These are phyloP conservation scores for Boletus pseudo-olivaceus DNA, from an alignment of 768 basidiomycete species.

Conservation along the genomic window DNA sequence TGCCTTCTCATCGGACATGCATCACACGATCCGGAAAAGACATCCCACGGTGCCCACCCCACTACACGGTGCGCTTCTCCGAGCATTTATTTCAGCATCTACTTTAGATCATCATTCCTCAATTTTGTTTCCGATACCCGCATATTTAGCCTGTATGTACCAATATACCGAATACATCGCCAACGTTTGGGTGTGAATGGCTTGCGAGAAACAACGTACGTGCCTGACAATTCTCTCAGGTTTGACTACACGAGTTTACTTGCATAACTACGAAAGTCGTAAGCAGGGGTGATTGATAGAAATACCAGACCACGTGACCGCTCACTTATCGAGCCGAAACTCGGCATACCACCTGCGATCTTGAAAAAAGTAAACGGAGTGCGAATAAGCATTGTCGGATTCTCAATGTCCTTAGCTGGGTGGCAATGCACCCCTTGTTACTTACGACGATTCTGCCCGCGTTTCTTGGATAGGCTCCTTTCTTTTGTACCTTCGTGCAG, in stretches of 20 bases:
- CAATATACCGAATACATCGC: constrained; percentile 21
- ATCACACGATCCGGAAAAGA: constrained; percentile 5
- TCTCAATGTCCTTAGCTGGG: no score
- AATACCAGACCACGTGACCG: constrained; percentile 11
- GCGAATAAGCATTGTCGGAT: no score
- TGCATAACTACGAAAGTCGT: no score
- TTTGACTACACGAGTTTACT: no score
- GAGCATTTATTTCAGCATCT: constrained; percentile 27
- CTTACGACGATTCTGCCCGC: no score
- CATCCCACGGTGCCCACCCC: not conserved
- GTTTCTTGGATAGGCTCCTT: not conserved
- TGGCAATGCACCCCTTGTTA: no score
- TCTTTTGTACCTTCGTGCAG: not conserved
- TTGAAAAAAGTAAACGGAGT: no score
- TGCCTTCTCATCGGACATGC: constrained; percentile 6
- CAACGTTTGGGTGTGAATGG: not conserved
- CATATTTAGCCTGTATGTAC: constrained; percentile 30
- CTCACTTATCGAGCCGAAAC: not conserved
- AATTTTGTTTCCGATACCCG: constrained; percentile 23
- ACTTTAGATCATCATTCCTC: constrained; percentile 24
- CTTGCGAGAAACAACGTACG: not conserved
- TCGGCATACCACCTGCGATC: no score
- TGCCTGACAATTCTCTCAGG: not conserved
- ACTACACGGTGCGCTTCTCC: constrained; percentile 1
- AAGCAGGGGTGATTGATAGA: constrained; percentile 1